Conservation (phyloP, 1,284 basidiomycete species). For the Ustilago nuda region DNA sequence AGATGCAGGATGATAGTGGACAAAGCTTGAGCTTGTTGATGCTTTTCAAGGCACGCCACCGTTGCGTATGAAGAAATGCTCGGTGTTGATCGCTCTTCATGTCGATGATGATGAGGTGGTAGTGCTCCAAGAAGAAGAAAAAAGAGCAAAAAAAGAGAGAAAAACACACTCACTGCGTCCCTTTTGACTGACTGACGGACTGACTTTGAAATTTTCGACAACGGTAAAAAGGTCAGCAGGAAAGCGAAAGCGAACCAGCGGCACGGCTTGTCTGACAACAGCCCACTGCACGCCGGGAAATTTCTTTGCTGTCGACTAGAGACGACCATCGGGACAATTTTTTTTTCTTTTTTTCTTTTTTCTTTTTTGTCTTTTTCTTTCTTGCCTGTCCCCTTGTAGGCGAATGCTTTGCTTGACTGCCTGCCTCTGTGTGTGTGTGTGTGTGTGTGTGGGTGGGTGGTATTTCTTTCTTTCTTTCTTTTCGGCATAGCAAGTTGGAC, state of each 20-base stretch:
- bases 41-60: background rate
- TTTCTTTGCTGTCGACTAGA: slow-evolving; percentile 9
- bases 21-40: slow-evolving; percentile 16
- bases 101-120: background rate
- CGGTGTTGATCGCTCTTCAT: slow-evolving; percentile 12
- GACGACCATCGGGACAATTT: slow-evolving; percentile 2
- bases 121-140: background rate
- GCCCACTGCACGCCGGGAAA: slow-evolving; percentile 1
- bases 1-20: background rate
- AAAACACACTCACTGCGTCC: background rate
- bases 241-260: slow-evolving; percentile 7
- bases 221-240: background rate
- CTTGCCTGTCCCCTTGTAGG: background rate
- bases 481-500: background rate
- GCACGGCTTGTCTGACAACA: background rate
- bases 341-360: background rate
- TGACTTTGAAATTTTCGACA: slow-evolving; percentile 6
- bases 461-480: background rate
- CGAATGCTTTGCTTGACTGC: background rate
- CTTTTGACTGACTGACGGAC: background rate
- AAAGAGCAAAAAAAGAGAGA: background rate
- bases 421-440: too few relatives aligned
- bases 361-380: background rate
- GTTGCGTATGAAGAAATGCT: background rate
- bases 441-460: too few relatives aligned